Conservation (phyloP, 2,329 filamentous ascomycete genomes). For the Ceratocystis variospora region DNA sequence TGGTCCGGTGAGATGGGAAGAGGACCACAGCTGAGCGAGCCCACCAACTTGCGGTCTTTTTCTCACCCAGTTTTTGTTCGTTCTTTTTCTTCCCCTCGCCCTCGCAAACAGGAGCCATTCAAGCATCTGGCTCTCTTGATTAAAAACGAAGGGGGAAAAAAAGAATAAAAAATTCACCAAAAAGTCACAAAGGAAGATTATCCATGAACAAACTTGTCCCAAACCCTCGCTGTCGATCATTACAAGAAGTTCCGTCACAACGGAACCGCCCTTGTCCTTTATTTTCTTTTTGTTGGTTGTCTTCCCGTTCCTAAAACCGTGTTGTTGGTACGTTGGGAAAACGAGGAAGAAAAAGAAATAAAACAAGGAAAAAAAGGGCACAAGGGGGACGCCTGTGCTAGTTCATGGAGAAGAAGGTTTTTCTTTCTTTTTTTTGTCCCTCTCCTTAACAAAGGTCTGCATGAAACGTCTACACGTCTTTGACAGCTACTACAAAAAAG, state of each 20-base stretch:
- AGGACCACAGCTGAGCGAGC: background rate
- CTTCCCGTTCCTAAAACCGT: background rate
- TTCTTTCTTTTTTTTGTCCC: background rate
- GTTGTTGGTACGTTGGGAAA: background rate
- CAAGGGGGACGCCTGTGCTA: too few relatives aligned
- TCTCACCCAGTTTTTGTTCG: background rate
- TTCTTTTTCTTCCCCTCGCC: background rate
- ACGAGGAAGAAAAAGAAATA: background rate
- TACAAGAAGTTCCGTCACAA: constrained; percentile 1
- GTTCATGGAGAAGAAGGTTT: background rate
- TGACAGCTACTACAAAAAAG: too few relatives aligned
- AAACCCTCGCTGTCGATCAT: constrained; percentile 6
- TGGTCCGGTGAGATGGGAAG: background rate
- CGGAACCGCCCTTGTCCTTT: constrained; percentile 4
- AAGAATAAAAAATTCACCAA: background rate
- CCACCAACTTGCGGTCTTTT: background rate
- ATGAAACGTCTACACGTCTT: too few relatives aligned
- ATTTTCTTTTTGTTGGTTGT: background rate
- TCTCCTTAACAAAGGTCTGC: too few relatives aligned
- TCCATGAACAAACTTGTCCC: background rate
- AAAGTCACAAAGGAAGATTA: background rate
- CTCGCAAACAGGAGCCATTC: background rate
- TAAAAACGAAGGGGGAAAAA: background rate
- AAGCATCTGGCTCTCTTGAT: background rate
- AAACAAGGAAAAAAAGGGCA: background rate